Percentiles rank a stretch among this genome's conserved stretches.
phyloP scores from a whole-genome alignment of 352 stramenopile genomes.

The Globisporangium spiculum region DNA sequence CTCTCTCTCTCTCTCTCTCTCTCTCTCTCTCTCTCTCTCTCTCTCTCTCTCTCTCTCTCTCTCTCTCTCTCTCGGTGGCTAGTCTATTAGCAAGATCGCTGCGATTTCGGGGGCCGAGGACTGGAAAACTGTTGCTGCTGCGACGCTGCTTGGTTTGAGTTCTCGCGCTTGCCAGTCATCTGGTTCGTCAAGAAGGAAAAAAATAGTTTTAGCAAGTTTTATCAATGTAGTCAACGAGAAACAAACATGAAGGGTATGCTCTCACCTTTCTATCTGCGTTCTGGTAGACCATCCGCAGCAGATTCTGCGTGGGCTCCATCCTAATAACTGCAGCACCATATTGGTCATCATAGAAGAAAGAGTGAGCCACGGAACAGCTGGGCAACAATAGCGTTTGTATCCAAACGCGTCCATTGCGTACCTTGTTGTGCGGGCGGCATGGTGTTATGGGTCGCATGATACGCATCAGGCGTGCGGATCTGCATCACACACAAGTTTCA shows the following conservation, averaged over 20 bases:
- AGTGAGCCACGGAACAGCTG: background rate
- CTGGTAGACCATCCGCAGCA: constrained; percentile 51
- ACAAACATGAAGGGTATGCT: constrained; percentile 18
- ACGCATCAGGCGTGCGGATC: constrained; percentile 55
- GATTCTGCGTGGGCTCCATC: constrained; percentile 34
- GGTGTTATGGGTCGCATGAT: constrained; percentile 66
- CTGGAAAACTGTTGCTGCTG: constrained; percentile 9
- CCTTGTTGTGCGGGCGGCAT: constrained; percentile 61
- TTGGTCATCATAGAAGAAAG: background rate
- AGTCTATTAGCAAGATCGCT: constrained; percentile 18
- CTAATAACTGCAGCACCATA: constrained; percentile 43
- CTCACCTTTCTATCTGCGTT: constrained; percentile 56
- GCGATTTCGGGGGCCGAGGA: constrained; percentile 29
- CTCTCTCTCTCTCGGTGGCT: background rate
- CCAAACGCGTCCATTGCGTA: constrained; percentile 15
- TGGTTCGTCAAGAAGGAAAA: background rate
- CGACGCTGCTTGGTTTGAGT: constrained; percentile 14
- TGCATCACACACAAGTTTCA: constrained; percentile 18
- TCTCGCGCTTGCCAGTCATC: constrained; percentile 29
- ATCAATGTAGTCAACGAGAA: background rate
- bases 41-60: background rate
- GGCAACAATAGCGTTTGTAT: background rate
- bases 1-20: too few relatives aligned
- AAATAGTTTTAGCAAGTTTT: background rate
- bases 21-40: too few relatives aligned